Percentiles rank a stretch among this genome's conserved stretches.
phyloP scores from a whole-genome alignment of 495 filamentous ascomycete genomes.

The Penicillium macrosclerotiorum region DNA sequence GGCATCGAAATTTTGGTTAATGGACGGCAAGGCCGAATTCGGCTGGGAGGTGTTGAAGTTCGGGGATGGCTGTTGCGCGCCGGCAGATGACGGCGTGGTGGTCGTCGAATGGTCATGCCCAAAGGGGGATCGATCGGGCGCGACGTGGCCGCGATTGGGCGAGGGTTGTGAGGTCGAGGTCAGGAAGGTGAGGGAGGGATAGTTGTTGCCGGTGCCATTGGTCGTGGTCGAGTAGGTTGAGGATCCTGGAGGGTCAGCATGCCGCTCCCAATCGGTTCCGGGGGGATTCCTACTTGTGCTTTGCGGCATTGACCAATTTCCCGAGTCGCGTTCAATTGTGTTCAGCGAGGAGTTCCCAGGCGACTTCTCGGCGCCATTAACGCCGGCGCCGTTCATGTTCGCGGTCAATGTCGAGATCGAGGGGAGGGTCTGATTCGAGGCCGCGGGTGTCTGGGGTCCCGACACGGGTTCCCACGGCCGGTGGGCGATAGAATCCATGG shows the following conservation, averaged over 20 bases:
- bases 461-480: conserved; percentile 44
- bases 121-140: conserved; percentile 48
- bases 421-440: conserved; percentile 44
- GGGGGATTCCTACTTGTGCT: conserved; percentile 43
- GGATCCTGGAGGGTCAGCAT: conserved; percentile 45
- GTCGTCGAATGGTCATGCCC: conserved; percentile 41
- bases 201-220: conserved; percentile 47
- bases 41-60: conserved; percentile 42
- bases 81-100: conserved; percentile 44
- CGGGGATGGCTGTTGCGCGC: conserved; percentile 43
- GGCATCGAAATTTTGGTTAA: conserved; percentile 52
- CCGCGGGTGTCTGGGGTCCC: conserved; percentile 35
- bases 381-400: conserved; percentile 31
- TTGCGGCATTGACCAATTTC: conserved; percentile 52
- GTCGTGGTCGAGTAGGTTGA: conserved; percentile 54
- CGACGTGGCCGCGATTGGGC: conserved; percentile 43
- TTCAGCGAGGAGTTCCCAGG: conserved; percentile 47
- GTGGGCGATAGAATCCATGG: conserved; percentile 43
- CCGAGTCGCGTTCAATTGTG: conserved; percentile 49
- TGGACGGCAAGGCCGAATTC: conserved; percentile 43
- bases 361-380: conserved; percentile 39
- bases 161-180: conserved; percentile 50
- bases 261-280: conserved; percentile 6
- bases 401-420: conserved; percentile 49
- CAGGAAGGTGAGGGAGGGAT: conserved; percentile 49